Evolutionary conservation across 345 rosid genomes (phyloP), one percentile per base, ranked within the genome.

Genomic region (Salix purpurea): DNA sequence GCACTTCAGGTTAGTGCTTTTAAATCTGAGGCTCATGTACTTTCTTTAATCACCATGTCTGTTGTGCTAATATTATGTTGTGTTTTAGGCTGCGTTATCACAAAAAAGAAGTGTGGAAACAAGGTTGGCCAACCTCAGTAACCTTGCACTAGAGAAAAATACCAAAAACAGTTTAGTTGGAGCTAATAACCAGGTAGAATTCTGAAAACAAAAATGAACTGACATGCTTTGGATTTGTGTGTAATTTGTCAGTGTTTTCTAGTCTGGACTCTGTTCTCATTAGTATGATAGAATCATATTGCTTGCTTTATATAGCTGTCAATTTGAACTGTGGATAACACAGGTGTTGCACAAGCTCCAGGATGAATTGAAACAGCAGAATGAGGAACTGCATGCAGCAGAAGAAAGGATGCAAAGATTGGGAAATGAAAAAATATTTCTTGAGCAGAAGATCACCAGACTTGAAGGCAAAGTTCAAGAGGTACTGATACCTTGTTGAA

Each of bases 381-480:
- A 83, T 39, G 90, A 87, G 72, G 91, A 92, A 70, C 76, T 91
- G 82, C 89, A 73, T 64, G 73, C 77, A 58, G 87, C 88, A 70
- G 85, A 88, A 82, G 94, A 90, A 83, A 84, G 76, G 72, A 56
- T 80, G 24, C 88, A 86, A 74, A 86, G 83, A 68, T 69, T 91
- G 70, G 76, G 78, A 71, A 87, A 84, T 80, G 96, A 91, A 69
- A 96, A 91, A 77, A 65, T 75, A 56, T 70, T 82, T 48, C 74
- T 93, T 65, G 97, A 92, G 69, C 91, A 91, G 70, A 91, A 82
- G 85, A 77, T 93, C 54, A 81, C 82, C 56, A 84, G 73, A 78
- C 84, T 90, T 26, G 97, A 91, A 84, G 89, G 83, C 73, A 87
- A 83, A 88, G 79, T 84, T 82, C 90, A 93, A 76, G 94, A 93